Conservation (phyloP, 176 grass and related monocot species). For the Saccharum officinarum region DNA sequence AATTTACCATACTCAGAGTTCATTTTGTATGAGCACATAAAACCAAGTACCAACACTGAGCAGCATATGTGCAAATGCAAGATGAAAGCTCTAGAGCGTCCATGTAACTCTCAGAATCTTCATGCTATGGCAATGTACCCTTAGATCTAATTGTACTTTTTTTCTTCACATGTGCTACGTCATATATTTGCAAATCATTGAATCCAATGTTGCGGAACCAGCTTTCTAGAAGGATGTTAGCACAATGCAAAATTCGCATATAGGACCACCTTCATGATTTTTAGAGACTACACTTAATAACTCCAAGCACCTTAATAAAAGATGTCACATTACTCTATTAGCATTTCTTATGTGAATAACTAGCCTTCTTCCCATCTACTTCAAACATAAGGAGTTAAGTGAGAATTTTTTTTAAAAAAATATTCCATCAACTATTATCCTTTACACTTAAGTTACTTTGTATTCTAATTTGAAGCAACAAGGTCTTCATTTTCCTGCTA, state of each 20-base stretch:
- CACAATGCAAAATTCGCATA: neutral
- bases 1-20: neutral
- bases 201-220: conserved; percentile 1
- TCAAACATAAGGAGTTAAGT: neutral
- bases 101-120: neutral
- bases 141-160: neutral
- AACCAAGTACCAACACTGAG: neutral
- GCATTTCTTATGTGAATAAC: neutral
- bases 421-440: neutral
- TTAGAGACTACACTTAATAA: neutral
- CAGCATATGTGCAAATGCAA: neutral
- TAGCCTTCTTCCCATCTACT: neutral
- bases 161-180: neutral
- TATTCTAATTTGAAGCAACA: neutral
- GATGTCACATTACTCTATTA: conserved; percentile 1
- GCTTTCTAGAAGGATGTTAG: neutral
- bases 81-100: neutral
- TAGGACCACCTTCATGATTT: neutral
- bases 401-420: neutral
- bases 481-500: neutral
- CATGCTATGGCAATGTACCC: neutral
- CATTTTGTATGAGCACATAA: neutral
- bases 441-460: neutral
- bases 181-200: neutral
- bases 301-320: neutral